Evolutionary conservation across 805 yeast genomes (phyloP), one percentile per base, ranked within the genome.

Genomic region (Saccharomycopsis synnaedendra): DNA sequence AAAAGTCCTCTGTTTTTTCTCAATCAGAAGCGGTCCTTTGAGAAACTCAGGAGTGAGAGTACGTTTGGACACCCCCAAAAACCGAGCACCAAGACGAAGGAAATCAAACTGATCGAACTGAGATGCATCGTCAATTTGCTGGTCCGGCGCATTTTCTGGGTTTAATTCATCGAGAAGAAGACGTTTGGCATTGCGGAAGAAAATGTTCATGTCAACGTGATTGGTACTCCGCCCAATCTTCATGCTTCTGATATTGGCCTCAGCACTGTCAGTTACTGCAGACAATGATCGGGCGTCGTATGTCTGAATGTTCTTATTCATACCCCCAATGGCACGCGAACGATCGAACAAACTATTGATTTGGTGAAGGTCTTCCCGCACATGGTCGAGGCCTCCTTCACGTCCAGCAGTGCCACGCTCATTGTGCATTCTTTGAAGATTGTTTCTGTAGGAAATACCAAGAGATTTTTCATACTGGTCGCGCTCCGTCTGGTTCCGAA

Each of bases 1-100:
- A n/a, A 40, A 19, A 1, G 31, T 58, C n/a, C 67, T 56, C n/a
- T 60, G 63, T 55, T 72, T 76, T 52, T 75, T 72, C 53, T 81
- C 82, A 2, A 80, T 67, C 11, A 74, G 77, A 39, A 85, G 64
- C 0, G 94, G 88, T 0, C 94, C 95, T 46, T 79, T 65, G 51
- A 86, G 61, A 58, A 82, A 85, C 53, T 80, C 84, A 27, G 70
- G 64, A 0, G 76, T 71, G 0, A 70, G 61, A 0, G 83, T 70
- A 44, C 71, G 68, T 3, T 58, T 58, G 48, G 82, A 73, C 34
- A 71, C 57, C 51, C 68, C 61, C 51, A 71, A 64, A 54, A 69
- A 75, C 32, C 78, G 57, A 2, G 73, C 60, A 0, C 88, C 89
- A 29, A 82, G 58, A 45, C 68, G 65, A 37, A 74, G 60, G 86